Evolutionary conservation across 2,329 filamentous ascomycete genomes (phyloP).

Genomic region (Fusarium sp.): DNA sequence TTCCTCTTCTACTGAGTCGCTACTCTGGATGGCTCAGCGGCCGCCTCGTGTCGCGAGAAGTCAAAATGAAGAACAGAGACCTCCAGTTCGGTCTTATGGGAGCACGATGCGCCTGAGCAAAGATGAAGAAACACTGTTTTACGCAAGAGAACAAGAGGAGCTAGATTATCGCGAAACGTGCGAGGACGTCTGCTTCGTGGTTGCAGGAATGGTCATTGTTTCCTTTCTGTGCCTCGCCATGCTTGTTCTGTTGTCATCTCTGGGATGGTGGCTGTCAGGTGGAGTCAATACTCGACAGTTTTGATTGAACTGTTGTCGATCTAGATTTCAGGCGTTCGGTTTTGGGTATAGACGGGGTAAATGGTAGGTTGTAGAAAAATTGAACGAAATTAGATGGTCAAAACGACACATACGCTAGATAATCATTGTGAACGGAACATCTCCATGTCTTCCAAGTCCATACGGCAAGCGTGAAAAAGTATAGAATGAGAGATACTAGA

Average conservation of each 20-base stretch:
- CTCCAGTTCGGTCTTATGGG: too few relatives aligned
- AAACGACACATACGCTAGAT: too few relatives aligned
- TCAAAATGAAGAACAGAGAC: background rate
- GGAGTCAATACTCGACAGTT: background rate
- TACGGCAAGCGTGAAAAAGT: too few relatives aligned
- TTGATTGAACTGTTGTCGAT: background rate
- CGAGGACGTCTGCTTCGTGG: background rate
- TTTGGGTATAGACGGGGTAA: background rate
- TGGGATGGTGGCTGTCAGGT: background rate
- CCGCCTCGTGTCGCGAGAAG: too few relatives aligned
- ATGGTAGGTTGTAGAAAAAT: background rate
- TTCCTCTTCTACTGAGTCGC: too few relatives aligned
- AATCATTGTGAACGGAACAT: too few relatives aligned
- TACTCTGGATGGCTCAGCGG: background rate
- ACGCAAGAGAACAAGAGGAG: background rate
- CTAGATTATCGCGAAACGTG: background rate
- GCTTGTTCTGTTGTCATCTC: background rate
- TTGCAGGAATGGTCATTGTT: background rate
- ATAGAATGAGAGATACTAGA: conserved; percentile 13
- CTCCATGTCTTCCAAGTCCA: background rate
- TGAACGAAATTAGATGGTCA: too few relatives aligned
- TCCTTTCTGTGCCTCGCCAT: background rate
- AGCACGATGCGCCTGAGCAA: background rate
- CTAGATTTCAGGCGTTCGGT: background rate
- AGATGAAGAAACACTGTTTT: background rate